These are phyloP conservation scores for Serendipita indica DNA, from an alignment of 768 basidiomycete species.

Conservation along the genomic window DNA sequence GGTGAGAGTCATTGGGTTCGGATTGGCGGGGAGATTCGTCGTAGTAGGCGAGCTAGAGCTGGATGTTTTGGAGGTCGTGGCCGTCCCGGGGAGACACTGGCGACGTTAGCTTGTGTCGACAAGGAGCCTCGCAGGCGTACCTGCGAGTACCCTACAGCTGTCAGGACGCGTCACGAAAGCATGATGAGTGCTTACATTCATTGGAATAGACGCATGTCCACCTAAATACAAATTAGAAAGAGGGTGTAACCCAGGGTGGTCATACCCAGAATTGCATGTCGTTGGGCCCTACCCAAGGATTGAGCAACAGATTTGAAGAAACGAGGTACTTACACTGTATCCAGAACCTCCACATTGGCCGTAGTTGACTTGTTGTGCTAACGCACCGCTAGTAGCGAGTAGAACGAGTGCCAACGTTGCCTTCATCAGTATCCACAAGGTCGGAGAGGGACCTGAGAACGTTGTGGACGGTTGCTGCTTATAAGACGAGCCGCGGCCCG, in stretches of 20 bases:
- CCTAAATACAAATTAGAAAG: not conserved
- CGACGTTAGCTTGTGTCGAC: not conserved
- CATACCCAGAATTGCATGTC: not conserved
- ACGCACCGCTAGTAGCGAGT: not conserved
- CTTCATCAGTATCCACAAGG: too few species aligned
- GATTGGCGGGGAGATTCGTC: not conserved
- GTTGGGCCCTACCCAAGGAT: not conserved
- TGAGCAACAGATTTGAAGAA: not conserved
- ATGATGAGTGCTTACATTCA: not conserved
- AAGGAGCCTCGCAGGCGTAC: not conserved
- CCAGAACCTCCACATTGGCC: not conserved
- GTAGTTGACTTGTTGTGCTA: not conserved
- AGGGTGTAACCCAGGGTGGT: not conserved
- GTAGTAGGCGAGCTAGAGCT: not conserved
- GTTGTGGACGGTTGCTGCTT: too few species aligned
- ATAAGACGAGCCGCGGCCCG: too few species aligned
- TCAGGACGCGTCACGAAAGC: too few species aligned
- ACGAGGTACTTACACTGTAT: not conserved
- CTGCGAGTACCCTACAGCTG: not conserved
- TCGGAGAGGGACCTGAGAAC: too few species aligned
- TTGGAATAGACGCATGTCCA: slow-evolving; percentile 2
- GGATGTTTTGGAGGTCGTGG: not conserved
- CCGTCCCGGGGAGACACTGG: not conserved
- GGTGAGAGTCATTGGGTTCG: not conserved
- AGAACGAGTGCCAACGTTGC: not conserved